Base-by-base conservation (phyloP, 257 asterid species). In the Scutellaria baicalensis region DNA sequence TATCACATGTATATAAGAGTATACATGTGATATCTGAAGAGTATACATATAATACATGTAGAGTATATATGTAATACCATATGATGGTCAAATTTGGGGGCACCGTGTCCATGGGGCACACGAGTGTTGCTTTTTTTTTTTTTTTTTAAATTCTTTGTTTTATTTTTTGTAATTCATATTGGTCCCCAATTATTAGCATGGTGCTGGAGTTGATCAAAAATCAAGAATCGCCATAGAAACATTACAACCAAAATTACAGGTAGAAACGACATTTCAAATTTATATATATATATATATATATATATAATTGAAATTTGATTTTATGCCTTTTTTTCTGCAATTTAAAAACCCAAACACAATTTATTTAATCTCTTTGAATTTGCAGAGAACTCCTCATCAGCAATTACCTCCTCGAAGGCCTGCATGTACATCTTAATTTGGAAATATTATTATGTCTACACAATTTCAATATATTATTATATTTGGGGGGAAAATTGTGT, bases 321-420 rank as follows among this genome's bases (percentile, higher is more conserved):
- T 11, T 45, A 13, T 39, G 1, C 3, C 0, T 50, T 21, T 6
- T 13, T 10, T 23, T 5, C 1, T 27, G 33, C 33, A 27, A 27
- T 27, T 27, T 1, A 27, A 27, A 27, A 27, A 27, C 33, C 33
- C 33, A 27, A 27, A 27, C 33, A 0, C 33, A 27, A 3, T 52
- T 8, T n/a, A 9, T 35, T 52, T 69, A 8, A 27, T 51, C 4
- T 65, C 35, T 3, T n/a, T 21, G 6, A 54, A 55, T 67, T 55
- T 73, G 73, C 93, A 92, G 97, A 87, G 84, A 79, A 89, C 96
- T 21, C 90, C 92, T 11, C 97, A 82, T 68, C 96, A 92, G 68
- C 97, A 89, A 71, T 71, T 89, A 62, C 97, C 97, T 11, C 96
- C 96, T 9, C 73, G 96, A 47, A 86, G 90, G 70, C 98, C 98